Percentiles rank a stretch among this genome's conserved stretches.
Evolutionary conservation across 495 filamentous ascomycete genomes (phyloP).

Genomic region (Hyaloscypha variabilis): DNA sequence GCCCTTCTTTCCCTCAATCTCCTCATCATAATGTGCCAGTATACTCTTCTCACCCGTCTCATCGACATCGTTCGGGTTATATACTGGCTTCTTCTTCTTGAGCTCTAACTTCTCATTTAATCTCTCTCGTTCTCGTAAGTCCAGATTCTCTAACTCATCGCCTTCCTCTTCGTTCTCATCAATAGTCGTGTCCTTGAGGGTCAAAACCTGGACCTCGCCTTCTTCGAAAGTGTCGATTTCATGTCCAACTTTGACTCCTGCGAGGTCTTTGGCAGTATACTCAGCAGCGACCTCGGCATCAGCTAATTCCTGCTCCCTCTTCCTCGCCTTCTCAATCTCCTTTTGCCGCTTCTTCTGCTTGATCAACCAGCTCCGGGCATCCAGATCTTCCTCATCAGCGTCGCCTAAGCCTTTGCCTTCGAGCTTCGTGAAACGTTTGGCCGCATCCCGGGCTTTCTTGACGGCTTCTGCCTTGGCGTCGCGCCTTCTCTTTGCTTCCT

Average conservation of each 20-base stretch:
- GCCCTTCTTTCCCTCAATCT: conserved; percentile 88
- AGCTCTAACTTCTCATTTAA: conserved; percentile 75
- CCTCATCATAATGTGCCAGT: conserved; percentile 90
- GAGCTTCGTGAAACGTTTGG: conserved; percentile 71
- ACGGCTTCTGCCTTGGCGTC: conserved; percentile 78
- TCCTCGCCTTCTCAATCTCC: conserved; percentile 78
- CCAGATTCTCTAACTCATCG: conserved; percentile 88
- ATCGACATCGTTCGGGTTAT: conserved; percentile 74
- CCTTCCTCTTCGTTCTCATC: conserved; percentile 86
- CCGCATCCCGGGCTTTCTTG: conserved; percentile 85
- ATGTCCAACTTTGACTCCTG: conserved; percentile 90
- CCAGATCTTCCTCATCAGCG: conserved; percentile 67
- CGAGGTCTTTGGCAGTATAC: conserved; percentile 82
- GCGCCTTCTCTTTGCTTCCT: conserved; percentile 70
- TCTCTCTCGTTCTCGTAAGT: conserved; percentile 76
- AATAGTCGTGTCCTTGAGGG: conserved; percentile 86
- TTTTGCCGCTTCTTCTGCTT: conserved; percentile 89
- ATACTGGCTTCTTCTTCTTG: conserved; percentile 90
- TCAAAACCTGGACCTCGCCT: conserved; percentile 81
- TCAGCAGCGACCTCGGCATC: conserved; percentile 50
- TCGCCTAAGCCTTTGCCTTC: conserved; percentile 82
- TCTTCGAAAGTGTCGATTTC: conserved; percentile 76
- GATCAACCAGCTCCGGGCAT: conserved; percentile 83
- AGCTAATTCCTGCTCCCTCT: conserved; percentile 74
- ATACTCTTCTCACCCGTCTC: conserved; percentile 64